Conservation (phyloP, 2,329 filamentous ascomycete genomes). For the Madurella fahalii region DNA sequence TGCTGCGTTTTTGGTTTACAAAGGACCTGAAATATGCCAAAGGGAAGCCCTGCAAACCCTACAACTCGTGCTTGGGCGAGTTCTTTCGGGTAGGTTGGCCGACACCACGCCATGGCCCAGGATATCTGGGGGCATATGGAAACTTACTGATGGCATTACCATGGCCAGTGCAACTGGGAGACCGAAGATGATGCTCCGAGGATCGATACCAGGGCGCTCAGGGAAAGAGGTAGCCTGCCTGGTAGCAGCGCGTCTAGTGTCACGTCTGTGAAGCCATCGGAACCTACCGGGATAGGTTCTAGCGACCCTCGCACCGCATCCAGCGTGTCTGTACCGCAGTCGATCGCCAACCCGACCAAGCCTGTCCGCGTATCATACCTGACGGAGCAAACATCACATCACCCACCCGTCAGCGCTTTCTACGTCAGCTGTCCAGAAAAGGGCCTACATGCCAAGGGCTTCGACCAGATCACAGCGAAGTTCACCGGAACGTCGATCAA, state of each 20-base stretch:
- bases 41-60: conserved; percentile 97
- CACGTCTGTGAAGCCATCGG: conserved; percentile 39
- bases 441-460: conserved; percentile 81
- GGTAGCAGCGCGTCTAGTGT: conserved; percentile 45
- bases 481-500: conserved; percentile 95
- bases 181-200: conserved; percentile 72
- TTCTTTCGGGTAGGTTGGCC: conserved; percentile 76
- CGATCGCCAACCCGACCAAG: conserved; percentile 39
- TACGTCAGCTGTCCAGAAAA: conserved; percentile 89
- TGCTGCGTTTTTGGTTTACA: conserved; percentile 96
- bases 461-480: conserved; percentile 94
- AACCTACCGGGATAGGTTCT: conserved; percentile 22
- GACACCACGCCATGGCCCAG: not conserved
- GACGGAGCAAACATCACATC: conserved; percentile 96
- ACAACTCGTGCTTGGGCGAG: conserved; percentile 94
- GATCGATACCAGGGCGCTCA: conserved; percentile 50
- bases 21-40: conserved; percentile 99
- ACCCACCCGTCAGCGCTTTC: conserved; percentile 95
- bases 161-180: conserved; percentile 82
- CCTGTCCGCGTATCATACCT: conserved; percentile 82
- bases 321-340: conserved; percentile 49
- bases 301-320: conserved; percentile 44
- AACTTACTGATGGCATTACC: conserved; percentile 22
- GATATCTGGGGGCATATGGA: not conserved
- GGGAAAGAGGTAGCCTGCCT: conserved; percentile 32